These are phyloP conservation scores for Microstroma glucosiphilum DNA, from an alignment of 1,284 basidiomycete species.

Conservation along the genomic window DNA sequence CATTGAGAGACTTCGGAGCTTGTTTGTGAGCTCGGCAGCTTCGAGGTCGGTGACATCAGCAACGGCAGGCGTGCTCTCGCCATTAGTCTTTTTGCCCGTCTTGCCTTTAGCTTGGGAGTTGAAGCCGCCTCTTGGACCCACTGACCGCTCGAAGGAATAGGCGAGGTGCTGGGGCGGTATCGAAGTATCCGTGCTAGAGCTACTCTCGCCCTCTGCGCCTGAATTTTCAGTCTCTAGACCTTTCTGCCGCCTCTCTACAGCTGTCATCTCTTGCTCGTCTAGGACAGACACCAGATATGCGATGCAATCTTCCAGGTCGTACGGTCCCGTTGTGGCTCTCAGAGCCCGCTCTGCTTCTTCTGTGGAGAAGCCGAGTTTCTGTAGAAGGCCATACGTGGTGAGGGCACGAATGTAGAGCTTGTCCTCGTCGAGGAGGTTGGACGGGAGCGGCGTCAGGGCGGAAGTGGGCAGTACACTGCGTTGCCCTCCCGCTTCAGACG, in stretches of 20 bases:
- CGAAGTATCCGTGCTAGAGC: constrained; percentile 33
- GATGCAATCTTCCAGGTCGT: constrained; percentile 82
- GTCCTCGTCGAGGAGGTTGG: constrained; percentile 15
- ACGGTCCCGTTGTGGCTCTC: constrained; percentile 55
- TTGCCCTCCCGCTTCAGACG: no score
- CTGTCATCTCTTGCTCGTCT: constrained; percentile 60
- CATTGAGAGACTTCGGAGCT: not conserved
- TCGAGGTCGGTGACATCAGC: constrained; percentile 14
- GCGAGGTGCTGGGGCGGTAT: constrained; percentile 27
- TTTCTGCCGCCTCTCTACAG: constrained; percentile 55
- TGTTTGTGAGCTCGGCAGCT: not conserved
- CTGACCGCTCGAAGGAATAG: constrained; percentile 28
- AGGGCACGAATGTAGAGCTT: constrained; percentile 68
- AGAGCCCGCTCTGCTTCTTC: constrained; percentile 67
- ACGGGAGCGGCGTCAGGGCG: not conserved
- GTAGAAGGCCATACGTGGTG: constrained; percentile 73
- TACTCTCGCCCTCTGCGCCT: constrained; percentile 20
- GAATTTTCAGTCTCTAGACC: constrained; percentile 32
- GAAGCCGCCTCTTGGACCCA: not conserved
- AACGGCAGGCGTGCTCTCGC: constrained; percentile 10
- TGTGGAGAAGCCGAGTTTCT: constrained; percentile 73
- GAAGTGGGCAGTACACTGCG: not conserved
- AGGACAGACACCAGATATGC: constrained; percentile 49
- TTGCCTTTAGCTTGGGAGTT: not conserved
- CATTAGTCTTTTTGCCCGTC: not conserved